Percentiles rank a stretch among this genome's conserved stretches.
phyloP scores from a whole-genome alignment of 2,329 filamentous ascomycete genomes.

The Penicillium sp. region DNA sequence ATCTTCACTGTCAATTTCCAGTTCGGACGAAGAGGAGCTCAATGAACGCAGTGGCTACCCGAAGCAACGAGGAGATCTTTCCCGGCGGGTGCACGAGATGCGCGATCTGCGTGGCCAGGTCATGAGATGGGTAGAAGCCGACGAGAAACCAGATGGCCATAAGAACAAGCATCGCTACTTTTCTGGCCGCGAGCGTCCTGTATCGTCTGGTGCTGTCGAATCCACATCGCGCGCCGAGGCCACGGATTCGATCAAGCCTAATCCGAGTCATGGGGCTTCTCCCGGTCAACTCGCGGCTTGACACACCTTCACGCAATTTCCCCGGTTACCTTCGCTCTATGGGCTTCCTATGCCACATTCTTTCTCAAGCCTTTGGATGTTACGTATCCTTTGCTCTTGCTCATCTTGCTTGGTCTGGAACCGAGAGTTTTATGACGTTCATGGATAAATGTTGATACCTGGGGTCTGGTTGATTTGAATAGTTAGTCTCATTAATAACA shows the following conservation, averaged over 20 bases:
- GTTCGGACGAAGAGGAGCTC: conserved; percentile 57
- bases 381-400: neutral
- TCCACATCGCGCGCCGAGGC: neutral
- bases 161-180: conserved; percentile 20
- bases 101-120: conserved; percentile 39
- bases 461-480: neutral
- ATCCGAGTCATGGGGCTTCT: neutral
- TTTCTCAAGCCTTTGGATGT: neutral
- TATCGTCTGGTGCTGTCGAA: conserved; percentile 13
- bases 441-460: conserved; percentile 15
- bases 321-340: neutral
- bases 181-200: conserved; percentile 18
- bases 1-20: conserved; percentile 50
- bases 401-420: conserved; percentile 16
- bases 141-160: conserved; percentile 23
- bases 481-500: conserved; percentile 2
- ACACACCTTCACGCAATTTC: neutral
- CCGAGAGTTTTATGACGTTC: conserved; percentile 21
- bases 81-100: conserved; percentile 34
- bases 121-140: conserved; percentile 35
- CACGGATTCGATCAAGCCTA: neutral
- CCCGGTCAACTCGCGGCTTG: neutral
- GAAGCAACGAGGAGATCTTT: conserved; percentile 29
- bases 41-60: conserved; percentile 39
- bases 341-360: neutral